A percentile compares a stretch with the other conserved stretches of the same genome.
These are phyloP conservation scores for Fusarium circinatum DNA, from an alignment of 2,329 filamentous ascomycete genomes.

Conservation along the genomic window DNA sequence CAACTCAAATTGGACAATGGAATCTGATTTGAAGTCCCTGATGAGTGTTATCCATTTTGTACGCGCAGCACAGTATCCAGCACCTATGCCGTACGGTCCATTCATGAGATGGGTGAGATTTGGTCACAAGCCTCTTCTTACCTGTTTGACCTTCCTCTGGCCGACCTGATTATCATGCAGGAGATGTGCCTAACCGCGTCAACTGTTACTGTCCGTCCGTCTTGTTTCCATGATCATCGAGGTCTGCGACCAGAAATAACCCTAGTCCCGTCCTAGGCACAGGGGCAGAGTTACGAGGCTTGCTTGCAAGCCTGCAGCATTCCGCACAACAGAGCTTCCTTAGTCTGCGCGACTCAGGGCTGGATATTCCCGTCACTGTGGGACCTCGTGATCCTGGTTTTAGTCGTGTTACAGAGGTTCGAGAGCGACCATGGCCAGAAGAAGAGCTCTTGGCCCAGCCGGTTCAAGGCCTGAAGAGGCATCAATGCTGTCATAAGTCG, in stretches of 20 bases:
- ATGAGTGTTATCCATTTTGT: background rate
- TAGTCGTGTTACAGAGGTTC: constrained; percentile 17
- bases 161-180: constrained; percentile 13
- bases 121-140: constrained; percentile 8
- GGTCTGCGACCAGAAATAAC: constrained; percentile 15
- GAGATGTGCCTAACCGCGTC: constrained; percentile 3
- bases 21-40: constrained; percentile 2
- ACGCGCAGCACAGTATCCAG: background rate
- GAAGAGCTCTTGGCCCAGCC: background rate
- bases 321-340: background rate
- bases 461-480: background rate
- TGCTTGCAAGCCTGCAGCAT: background rate
- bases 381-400: constrained; percentile 32
- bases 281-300: constrained; percentile 20
- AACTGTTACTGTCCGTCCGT: constrained; percentile 1
- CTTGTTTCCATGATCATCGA: constrained; percentile 34
- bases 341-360: background rate
- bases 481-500: constrained; percentile 15
- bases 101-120: background rate
- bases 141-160: constrained; percentile 4
- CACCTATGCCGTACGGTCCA: background rate
- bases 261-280: constrained; percentile 2
- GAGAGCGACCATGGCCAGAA: constrained; percentile 23
- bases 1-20: constrained; percentile 4
- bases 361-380: constrained; percentile 31